Evolutionary conservation across 768 basidiomycete genomes (phyloP), one percentile per base, ranked within the genome.

Genomic region (Suillus brevipes): DNA sequence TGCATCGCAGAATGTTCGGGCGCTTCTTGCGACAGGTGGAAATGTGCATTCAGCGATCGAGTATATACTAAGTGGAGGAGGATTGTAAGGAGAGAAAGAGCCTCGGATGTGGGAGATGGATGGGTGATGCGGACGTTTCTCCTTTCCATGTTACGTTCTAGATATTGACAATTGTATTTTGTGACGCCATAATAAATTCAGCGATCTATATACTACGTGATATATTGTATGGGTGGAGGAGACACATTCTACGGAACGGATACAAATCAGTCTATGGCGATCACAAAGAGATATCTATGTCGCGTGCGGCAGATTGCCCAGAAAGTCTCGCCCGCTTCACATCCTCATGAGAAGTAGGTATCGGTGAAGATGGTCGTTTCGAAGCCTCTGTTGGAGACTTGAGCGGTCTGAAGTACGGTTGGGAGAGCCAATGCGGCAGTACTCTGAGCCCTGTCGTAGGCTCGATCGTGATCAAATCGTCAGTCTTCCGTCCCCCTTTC

Each of bases 11-110:
- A 99, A 98, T 74, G 83, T 99, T 8, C 84, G 95, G 5, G 95
- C 97, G 6, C 80, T 99, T 50, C 83, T 94, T 10, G 94, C 93
- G 58, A 95, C 95, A 0, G 94, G 87, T n/a, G 95, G 96, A 13
- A 95, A 95, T 70, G 93, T 97, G 20, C 87, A 97, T 73, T 84
- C 87, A 25, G 95, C 95, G 55, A 91, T 98, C 70, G 95, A 97
- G 78, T 94, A 97, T 73, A 95, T 98, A 68, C 83, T 98, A 64
- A 76, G 82, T 49, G 94, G 93, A 0, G 91, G 92, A 7, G 93
- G 92, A 42, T 49, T 91, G 71, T 90, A 73, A 34, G 18, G 61
- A 6, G 38, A 31, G 37, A 36, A n/a, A 18, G 23, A 60, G 14
- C 37, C 43, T 56, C 40, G 13, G 10, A 25, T 38, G 47, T 43